Percentiles rank a stretch among this genome's conserved stretches.
Conservation (phyloP, 2,329 filamentous ascomycete species). For the Aspergillus piperis region DNA sequence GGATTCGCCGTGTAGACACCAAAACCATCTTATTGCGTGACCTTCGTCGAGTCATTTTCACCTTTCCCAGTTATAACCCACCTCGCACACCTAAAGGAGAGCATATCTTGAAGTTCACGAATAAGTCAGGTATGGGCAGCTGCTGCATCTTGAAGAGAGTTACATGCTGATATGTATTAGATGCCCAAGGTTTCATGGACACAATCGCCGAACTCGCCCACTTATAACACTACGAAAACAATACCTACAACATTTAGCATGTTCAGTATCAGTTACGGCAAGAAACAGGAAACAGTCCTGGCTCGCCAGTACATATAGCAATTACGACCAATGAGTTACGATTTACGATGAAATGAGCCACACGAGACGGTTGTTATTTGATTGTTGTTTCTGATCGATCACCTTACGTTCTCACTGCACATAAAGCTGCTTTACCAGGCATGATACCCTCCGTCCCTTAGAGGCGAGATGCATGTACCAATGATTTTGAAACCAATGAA, state of each 20-base stretch:
- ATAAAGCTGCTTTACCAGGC: constrained; percentile 1
- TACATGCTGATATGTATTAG: constrained; percentile 26
- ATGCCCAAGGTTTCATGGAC: constrained; percentile 42
- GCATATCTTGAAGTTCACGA: constrained; percentile 44
- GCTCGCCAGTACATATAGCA: neutral
- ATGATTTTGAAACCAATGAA: neutral
- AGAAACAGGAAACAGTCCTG: neutral
- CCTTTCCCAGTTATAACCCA: constrained; percentile 51
- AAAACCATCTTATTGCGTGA: constrained; percentile 52
- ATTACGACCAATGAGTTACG: constrained; percentile 12
- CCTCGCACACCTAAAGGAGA: constrained; percentile 38
- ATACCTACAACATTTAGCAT: neutral
- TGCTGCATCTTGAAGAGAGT: neutral
- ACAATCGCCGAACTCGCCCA: constrained; percentile 33
- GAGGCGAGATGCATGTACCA: constrained; percentile 1
- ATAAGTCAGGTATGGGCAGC: constrained; percentile 30
- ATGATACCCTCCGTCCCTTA: constrained; percentile 9
- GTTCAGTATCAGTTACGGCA: neutral
- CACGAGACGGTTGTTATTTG: neutral
- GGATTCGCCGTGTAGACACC: constrained; percentile 48
- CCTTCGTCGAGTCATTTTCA: constrained; percentile 56
- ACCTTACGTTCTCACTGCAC: neutral
- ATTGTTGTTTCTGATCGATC: neutral
- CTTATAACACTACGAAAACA: neutral
- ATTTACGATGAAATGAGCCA: constrained; percentile 8